These are phyloP conservation scores for Lanmaoa pseudosensibilis DNA, from an alignment of 768 basidiomycete species.

Conservation along the genomic window DNA sequence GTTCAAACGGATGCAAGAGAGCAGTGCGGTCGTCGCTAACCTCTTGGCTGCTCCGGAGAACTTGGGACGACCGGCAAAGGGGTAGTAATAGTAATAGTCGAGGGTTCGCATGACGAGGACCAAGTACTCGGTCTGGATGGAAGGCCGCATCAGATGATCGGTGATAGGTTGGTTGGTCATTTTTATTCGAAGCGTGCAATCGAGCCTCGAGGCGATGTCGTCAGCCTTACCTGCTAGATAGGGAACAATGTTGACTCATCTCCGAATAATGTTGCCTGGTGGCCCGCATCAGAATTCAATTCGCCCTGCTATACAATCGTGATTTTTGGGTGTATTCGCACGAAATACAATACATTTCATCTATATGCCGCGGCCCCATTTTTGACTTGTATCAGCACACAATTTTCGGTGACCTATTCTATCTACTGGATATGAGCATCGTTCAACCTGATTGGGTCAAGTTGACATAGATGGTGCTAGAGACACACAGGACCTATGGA, in stretches of 20 bases:
- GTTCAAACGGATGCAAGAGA: conserved; percentile 54
- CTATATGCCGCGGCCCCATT: neutral
- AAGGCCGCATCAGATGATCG: neutral
- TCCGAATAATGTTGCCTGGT: neutral
- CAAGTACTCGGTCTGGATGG: neutral
- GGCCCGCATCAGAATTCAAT: neutral
- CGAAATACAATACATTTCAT: neutral
- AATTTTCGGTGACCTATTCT: neutral
- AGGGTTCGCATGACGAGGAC: neutral
- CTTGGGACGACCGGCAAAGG: conserved; percentile 10
- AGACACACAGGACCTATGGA: conserved; percentile 29
- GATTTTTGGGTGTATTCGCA: neutral
- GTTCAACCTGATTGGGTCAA: conserved; percentile 10
- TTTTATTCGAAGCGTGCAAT: neutral
- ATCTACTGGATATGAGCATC: neutral
- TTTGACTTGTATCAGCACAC: neutral
- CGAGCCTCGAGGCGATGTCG: no score
- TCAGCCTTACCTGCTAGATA: neutral
- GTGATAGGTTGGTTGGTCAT: neutral
- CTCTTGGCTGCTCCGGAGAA: conserved; percentile 36
- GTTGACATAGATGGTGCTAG: conserved; percentile 26
- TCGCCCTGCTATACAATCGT: neutral
- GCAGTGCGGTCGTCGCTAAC: conserved; percentile 52
- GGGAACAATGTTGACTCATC: neutral
- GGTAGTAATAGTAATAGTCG: conserved; percentile 1